Base-by-base conservation (phyloP, 1,284 basidiomycete species). In the Xerocomus cyaneibrunnescens region DNA sequence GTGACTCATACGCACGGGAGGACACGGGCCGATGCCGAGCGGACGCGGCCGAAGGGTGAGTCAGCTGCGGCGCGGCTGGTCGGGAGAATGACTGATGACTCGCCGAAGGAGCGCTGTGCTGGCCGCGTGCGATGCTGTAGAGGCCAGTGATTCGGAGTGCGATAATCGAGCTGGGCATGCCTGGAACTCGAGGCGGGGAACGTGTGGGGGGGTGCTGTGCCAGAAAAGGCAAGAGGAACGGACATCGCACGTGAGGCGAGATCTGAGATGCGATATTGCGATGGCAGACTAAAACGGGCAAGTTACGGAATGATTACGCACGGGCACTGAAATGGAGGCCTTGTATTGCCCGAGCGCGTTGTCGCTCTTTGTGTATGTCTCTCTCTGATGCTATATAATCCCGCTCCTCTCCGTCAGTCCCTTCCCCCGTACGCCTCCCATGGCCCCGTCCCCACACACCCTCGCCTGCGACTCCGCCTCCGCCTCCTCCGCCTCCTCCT, bases 81-180 rank as follows among this genome's bases (percentile, higher is more conserved):
- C 39, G 38, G 45, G 12, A 2, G 39, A 54, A 46, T 50, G 48
- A 25, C 14, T n/a, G 7, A n/a, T 14, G 12, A 19, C 7, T 34
- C 30, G 9, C 53, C 57, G 46, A 37, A 7, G 16, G 31, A 5
- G 39, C 37, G 42, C 48, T 30, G 43, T 17, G 32, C 31, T 16
- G 10, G 19, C 35, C 50, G 34, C 31, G 25, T 37, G 42, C 7
- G 16, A n/a, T 48, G 48, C 45, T 48, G 55, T 45, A 38, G 32
- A 35, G 36, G 27, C 7, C 7, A 3, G 16, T 23, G 46, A 40
- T 45, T 62, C 54, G 57, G 63, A 66, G 62, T 61, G 64, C 55
- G 64, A 69, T 68, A 67, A 68, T 68, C 62, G 57, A 54, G 57
- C 36, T 13, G 31, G 51, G 41, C 68, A 70, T 60, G 63, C 64